Percentiles rank a stretch among this genome's conserved stretches.
Evolutionary conservation across 2,329 filamentous ascomycete species (phyloP).

Genomic region (Cladosporium sp.): DNA sequence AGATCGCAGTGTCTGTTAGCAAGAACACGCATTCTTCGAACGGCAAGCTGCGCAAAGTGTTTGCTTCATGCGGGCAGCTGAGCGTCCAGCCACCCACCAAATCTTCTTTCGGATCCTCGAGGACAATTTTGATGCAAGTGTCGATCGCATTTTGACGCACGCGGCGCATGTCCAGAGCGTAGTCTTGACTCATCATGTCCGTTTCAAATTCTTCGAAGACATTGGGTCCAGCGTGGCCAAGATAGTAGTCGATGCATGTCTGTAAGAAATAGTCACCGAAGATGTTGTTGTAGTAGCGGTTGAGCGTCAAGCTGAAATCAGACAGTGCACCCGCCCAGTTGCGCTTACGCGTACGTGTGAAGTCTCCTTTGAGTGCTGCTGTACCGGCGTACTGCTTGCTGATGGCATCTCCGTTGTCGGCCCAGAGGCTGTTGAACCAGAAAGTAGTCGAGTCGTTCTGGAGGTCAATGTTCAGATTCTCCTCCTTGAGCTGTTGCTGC

Average conservation of each 20-base stretch:
- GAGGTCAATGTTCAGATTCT: slow-evolving; percentile 71
- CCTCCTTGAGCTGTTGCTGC: slow-evolving; percentile 69
- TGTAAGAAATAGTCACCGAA: slow-evolving; percentile 98
- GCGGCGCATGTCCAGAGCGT: slow-evolving; percentile 78
- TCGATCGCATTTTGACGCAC: slow-evolving; percentile 88
- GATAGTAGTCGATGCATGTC: slow-evolving; percentile 86
- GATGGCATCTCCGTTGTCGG: slow-evolving; percentile 94
- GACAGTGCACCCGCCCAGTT: slow-evolving; percentile 89
- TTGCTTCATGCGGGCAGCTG: slow-evolving; percentile 67
- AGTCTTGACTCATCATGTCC: slow-evolving; percentile 89
- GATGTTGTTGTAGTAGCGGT: slow-evolving; percentile 76
- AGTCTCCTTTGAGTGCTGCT: slow-evolving; percentile 93
- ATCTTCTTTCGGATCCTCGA: slow-evolving; percentile 73
- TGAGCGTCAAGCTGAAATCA: slow-evolving; percentile 84
- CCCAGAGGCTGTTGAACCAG: slow-evolving; percentile 97
- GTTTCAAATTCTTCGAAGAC: slow-evolving; percentile 94
- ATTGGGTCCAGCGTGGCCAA: slow-evolving; percentile 78
- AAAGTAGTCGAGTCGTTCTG: slow-evolving; percentile 73
- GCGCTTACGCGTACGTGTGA: slow-evolving; percentile 83
- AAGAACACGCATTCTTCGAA: slow-evolving; percentile 88
- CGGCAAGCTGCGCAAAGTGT: slow-evolving; percentile 62
- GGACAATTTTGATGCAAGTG: slow-evolving; percentile 78
- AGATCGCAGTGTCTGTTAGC: slow-evolving; percentile 78
- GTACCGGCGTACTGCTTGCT: slow-evolving; percentile 95
- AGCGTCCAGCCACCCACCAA: slow-evolving; percentile 87